phyloP scores from a whole-genome alignment of 2,329 filamentous ascomycete species.

The Polytolypa hystricis region DNA sequence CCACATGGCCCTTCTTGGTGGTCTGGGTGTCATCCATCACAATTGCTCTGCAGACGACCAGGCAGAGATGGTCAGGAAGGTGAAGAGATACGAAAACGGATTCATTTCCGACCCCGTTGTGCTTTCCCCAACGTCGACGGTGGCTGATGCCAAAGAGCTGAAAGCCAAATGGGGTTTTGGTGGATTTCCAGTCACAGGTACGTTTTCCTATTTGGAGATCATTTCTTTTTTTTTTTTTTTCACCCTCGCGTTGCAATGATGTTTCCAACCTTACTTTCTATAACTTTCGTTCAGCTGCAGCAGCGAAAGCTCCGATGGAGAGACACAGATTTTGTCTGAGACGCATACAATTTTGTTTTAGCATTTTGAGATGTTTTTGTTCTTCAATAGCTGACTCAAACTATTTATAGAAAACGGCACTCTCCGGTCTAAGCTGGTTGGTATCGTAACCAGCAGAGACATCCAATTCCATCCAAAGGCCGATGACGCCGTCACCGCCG shows the following conservation, averaged over 20 bases:
- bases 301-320: constrained; percentile 78
- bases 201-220: constrained; percentile 33
- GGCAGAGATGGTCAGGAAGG: constrained; percentile 97
- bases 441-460: constrained; percentile 95
- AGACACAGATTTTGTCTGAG: constrained; percentile 49
- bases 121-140: constrained; percentile 74
- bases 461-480: constrained; percentile 86
- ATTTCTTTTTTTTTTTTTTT: constrained; percentile 10
- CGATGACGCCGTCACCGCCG: constrained; percentile 62
- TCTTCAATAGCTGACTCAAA: constrained; percentile 15
- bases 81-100: constrained; percentile 98
- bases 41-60: constrained; percentile 97
- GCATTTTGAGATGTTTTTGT: constrained; percentile 8
- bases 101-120: constrained; percentile 96
- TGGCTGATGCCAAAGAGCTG: constrained; percentile 78
- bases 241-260: constrained; percentile 48
- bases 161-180: constrained; percentile 99
- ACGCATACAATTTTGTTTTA: constrained; percentile 10
- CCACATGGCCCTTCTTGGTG: constrained; percentile 55
- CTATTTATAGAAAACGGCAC: constrained; percentile 66
- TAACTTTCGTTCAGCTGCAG: constrained; percentile 99
- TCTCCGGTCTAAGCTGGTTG: constrained; percentile 88
- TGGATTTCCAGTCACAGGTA: constrained; percentile 96
- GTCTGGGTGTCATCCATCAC: constrained; percentile 83
- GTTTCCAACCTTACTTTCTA: constrained; percentile 52